These are phyloP conservation scores for Huntiella bhutanensis DNA, from an alignment of 2,329 filamentous ascomycete genomes.

Conservation along the genomic window DNA sequence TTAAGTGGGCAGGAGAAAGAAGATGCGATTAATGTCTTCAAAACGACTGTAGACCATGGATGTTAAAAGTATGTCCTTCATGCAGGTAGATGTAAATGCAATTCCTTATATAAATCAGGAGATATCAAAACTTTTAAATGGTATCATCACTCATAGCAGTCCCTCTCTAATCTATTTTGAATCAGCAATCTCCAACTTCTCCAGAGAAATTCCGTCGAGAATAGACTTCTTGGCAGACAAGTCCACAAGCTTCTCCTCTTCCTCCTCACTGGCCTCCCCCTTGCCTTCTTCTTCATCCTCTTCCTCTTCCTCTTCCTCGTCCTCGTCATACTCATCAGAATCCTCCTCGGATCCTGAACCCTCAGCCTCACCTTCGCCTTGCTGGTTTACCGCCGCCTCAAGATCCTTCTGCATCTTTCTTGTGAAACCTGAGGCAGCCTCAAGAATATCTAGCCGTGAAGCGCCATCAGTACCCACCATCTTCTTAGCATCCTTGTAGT, in stretches of 20 bases:
- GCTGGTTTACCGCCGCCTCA: constrained; percentile 77
- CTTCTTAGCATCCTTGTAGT: constrained; percentile 69
- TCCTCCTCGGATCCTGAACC: constrained; percentile 15
- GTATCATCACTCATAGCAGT: constrained; percentile 14
- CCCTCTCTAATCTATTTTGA: constrained; percentile 7
- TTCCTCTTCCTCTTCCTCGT: constrained; percentile 15
- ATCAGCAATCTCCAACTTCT: constrained; percentile 12
- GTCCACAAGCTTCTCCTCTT: constrained; percentile 12
- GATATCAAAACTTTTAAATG: constrained; percentile 11
- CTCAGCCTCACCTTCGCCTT: constrained; percentile 18
- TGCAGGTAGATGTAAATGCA: neutral
- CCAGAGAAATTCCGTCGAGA: constrained; percentile 14
- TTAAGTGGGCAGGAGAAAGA: neutral
- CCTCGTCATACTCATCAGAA: constrained; percentile 17
- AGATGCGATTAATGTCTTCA: neutral
- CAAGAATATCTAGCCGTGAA: constrained; percentile 63
- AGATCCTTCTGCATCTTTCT: constrained; percentile 94
- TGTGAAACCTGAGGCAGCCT: constrained; percentile 85
- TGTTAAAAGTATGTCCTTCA: neutral
- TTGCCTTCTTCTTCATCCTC: constrained; percentile 16
- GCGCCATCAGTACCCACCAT: constrained; percentile 43
- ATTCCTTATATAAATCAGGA: neutral
- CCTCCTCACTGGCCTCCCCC: constrained; percentile 13
- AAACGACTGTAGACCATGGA: neutral
- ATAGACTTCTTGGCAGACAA: constrained; percentile 9